Evolutionary conservation across 352 stramenopile genomes (phyloP), one percentile per base, ranked within the genome.

Genomic region (Blastocystis sp.): DNA sequence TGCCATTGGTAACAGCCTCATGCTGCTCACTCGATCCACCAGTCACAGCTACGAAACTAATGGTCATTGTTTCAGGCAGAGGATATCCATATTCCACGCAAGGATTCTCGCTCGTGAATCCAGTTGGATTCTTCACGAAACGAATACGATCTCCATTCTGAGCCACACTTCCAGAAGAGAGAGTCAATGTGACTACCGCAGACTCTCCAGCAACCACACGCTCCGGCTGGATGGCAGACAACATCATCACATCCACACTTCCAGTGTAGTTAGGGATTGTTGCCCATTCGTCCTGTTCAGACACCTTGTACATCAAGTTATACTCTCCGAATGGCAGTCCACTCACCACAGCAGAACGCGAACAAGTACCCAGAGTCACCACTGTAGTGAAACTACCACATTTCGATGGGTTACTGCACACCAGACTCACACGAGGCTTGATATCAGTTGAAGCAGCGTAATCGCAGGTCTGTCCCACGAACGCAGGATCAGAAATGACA

Each of bases 111-210:
- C 73, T 84, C 24, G 51, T 30, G 48, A 84, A 66, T n/a, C 51
- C 73, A 27, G 48, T 33, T 0, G 73, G 73, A 3, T 30, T 27
- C 73, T 84, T 84, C n/a, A 84, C 73, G 48, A 84, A 84, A n/a
- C 73, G 73, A n/a, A 84, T 84, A 57, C 53, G 73, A 56, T 84
- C 73, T 27, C 73, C 73, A 22, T 30, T 84, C 73, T 84, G 48
- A 19, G 73, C 73, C 33, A 84, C 54, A 33, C 48, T 48, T 33
- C 51, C 73, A 54, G 73, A 69, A 4, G 73, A 30, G 4, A 84
- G 51, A 9, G 42, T 84, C 73, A 84, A 40, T 57, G 73, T 84
- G n/a, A 84, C 35, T 1, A 7, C 4, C 73, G 44, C 7, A 5
- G 73, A 11, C 51, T 84, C 73, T n/a, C 73, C 73, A 40, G 73